Percentiles rank a stretch among this genome's conserved stretches.
These are phyloP conservation scores for Boletus insuetus DNA, from an alignment of 768 basidiomycete genomes.

Conservation along the genomic window DNA sequence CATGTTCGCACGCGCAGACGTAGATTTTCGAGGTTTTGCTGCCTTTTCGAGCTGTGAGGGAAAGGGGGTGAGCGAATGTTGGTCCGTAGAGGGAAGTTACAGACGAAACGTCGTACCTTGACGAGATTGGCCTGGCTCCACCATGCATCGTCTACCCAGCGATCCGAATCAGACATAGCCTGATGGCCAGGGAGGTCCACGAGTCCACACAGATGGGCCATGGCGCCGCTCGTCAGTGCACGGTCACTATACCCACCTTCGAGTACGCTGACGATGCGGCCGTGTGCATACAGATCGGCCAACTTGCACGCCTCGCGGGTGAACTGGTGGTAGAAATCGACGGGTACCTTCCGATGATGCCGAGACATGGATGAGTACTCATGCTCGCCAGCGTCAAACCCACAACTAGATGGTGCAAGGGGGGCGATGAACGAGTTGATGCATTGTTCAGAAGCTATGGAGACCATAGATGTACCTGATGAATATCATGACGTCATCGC, in stretches of 20 bases:
- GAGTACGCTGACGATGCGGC: conserved; percentile 80
- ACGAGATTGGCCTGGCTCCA: conserved; percentile 61
- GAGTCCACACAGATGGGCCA: conserved; percentile 80
- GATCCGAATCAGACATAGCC: neutral
- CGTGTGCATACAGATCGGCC: conserved; percentile 60
- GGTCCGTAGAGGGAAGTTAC: neutral
- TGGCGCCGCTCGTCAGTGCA: conserved; percentile 77
- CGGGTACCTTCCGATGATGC: conserved; percentile 86
- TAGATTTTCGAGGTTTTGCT: conserved; percentile 55
- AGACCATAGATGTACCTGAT: conserved; percentile 61
- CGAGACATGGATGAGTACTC: conserved; percentile 90
- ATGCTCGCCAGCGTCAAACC: conserved; percentile 93
- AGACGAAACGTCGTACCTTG: conserved; percentile 39
- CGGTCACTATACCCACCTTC: conserved; percentile 96
- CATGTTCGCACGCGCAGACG: conserved; percentile 28
- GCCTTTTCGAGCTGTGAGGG: conserved; percentile 57
- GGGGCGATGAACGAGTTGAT: neutral
- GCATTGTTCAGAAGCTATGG: neutral
- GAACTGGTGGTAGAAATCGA: conserved; percentile 82
- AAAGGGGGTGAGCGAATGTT: neutral
- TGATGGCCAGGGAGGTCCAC: conserved; percentile 19
- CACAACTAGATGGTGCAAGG: conserved; percentile 53
- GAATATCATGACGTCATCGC: conserved; percentile 75
- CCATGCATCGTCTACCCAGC: conserved; percentile 49
- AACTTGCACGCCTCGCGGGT: conserved; percentile 67